Evolutionary conservation across 345 rosid species (phyloP).

Genomic region (Excoecaria agallocha): DNA sequence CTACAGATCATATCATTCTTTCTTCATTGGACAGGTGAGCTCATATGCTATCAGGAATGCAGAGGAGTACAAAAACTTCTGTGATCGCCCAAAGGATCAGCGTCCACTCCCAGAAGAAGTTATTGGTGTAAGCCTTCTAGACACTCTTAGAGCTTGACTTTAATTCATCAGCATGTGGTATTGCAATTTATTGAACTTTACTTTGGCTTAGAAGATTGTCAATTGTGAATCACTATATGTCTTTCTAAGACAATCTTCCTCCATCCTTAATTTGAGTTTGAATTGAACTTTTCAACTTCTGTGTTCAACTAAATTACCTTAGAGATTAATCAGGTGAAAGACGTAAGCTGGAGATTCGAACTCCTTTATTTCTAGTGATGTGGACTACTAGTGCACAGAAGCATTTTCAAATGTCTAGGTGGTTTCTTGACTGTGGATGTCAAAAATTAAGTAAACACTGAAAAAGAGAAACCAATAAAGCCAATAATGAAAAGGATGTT

Average conservation of each 20-base stretch:
- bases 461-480: too few relatives aligned
- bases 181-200: neutral
- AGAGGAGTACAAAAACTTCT: conserved; percentile 84
- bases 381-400: neutral
- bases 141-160: neutral
- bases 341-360: neutral
- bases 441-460: too few relatives aligned
- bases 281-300: neutral
- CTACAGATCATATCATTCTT: conserved; percentile 9
- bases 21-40: conserved; percentile 47
- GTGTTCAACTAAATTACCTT: conserved; percentile 2
- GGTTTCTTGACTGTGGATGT: too few relatives aligned
- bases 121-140: conserved; percentile 60
- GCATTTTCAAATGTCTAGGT: neutral
- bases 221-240: neutral
- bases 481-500: too few relatives aligned
- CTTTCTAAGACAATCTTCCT: neutral
- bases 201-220: neutral
- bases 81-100: conserved; percentile 82
- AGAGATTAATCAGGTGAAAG: neutral
- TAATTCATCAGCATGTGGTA: neutral
- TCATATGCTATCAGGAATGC: conserved; percentile 79
- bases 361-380: neutral
- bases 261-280: neutral
- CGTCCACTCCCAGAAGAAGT: conserved; percentile 87